phyloP scores from a whole-genome alignment of 768 basidiomycete genomes.

The Termitomyces sp. region DNA sequence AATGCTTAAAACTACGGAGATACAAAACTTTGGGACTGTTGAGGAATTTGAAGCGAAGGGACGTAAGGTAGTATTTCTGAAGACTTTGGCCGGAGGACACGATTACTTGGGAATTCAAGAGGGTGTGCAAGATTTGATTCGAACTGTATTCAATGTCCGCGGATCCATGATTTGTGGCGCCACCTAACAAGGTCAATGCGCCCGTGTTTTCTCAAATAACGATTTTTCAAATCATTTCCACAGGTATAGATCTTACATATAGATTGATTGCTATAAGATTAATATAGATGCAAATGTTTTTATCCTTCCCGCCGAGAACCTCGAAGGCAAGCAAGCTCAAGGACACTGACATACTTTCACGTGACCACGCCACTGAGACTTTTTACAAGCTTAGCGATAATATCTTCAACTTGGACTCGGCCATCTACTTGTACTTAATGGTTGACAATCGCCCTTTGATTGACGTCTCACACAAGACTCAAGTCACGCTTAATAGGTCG shows the following conservation, averaged over 20 bases:
- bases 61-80: conserved; percentile 50
- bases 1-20: conserved; percentile 36
- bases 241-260: background rate
- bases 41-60: conserved; percentile 44
- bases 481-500: background rate
- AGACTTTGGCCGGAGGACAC: conserved; percentile 60
- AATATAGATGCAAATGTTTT: background rate
- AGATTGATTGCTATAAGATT: background rate
- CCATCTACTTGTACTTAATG: background rate
- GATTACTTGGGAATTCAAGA: conserved; percentile 59
- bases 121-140: conserved; percentile 66
- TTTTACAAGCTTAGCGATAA: background rate
- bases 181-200: background rate
- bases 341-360: background rate
- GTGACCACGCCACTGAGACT: conserved; percentile 10
- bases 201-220: background rate
- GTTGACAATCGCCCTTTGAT: background rate
- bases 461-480: background rate
- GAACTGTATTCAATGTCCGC: conserved; percentile 26
- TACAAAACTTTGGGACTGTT: conserved; percentile 54
- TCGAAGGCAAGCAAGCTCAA: background rate
- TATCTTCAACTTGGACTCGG: background rate
- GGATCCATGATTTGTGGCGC: background rate
- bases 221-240: background rate
- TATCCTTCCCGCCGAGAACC: background rate